phyloP scores from a whole-genome alignment of 148 eudicot genomes.

The Bassia scoparia region DNA sequence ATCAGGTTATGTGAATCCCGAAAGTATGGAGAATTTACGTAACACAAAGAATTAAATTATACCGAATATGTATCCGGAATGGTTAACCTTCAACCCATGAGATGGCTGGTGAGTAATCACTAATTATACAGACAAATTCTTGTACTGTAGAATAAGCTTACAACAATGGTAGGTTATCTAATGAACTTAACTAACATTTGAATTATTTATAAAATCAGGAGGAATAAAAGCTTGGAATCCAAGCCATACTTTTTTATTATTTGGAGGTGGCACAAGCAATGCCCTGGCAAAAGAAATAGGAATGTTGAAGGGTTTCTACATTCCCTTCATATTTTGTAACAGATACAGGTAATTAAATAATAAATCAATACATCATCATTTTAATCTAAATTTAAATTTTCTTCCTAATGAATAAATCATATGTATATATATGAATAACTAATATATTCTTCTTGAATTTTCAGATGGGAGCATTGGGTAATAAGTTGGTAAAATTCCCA shows the following conservation, averaged over 20 bases:
- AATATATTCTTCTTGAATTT: neutral
- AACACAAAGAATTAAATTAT: constrained; percentile 77
- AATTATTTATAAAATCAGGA: constrained; percentile 35
- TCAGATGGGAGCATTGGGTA: constrained; percentile 90
- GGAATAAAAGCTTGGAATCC: constrained; percentile 58
- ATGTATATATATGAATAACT: no score
- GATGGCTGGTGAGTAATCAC: constrained; percentile 75
- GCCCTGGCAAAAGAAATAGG: constrained; percentile 97
- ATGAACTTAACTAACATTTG: neutral
- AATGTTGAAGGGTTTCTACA: constrained; percentile 87
- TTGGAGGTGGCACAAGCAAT: constrained; percentile 91
- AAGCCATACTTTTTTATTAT: constrained; percentile 65
- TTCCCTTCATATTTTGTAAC: constrained; percentile 92
- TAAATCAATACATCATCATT: no score
- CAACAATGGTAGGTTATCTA: no score
- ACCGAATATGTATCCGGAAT: constrained; percentile 75
- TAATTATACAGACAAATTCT: neutral
- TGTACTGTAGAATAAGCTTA: no score
- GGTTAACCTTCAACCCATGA: constrained; percentile 80
- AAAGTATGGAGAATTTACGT: constrained; percentile 99
- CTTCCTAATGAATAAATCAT: no score
- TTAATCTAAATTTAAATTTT: no score
- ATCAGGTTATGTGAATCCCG: constrained; percentile 80
- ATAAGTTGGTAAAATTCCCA: constrained; percentile 92
- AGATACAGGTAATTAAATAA: constrained; percentile 55